Evolutionary conservation across 371 early-diverging fungal species (phyloP).

Genomic region (Mortierella sp.): DNA sequence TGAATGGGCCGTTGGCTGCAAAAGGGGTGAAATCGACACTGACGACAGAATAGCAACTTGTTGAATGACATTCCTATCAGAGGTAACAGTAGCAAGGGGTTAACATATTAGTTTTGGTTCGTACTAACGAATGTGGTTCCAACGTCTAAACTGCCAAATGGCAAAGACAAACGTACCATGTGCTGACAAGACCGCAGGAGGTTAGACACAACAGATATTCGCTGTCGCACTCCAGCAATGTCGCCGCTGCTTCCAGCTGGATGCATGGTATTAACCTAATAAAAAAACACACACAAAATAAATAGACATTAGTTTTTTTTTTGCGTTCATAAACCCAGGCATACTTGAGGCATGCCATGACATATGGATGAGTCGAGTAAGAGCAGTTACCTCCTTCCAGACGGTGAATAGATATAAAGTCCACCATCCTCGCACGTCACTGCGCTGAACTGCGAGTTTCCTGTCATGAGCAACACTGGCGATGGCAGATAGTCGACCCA

Average conservation of each 20-base stretch:
- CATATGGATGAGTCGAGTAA: background rate
- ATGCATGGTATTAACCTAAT: conserved; percentile 77
- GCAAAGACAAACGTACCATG: conserved; percentile 64
- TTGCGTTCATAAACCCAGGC: background rate
- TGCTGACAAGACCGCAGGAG: conserved; percentile 70
- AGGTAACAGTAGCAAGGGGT: background rate
- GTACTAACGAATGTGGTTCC: no score
- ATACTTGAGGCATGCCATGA: background rate
- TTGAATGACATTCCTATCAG: conserved; percentile 66
- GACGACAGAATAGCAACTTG: conserved; percentile 62
- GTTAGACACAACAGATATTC: conserved; percentile 77
- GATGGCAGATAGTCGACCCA: conserved; percentile 78
- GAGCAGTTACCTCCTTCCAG: conserved; percentile 74
- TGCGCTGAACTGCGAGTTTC: conserved; percentile 70
- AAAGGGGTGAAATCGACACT: conserved; percentile 71
- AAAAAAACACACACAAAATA: background rate
- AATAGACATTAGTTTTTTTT: background rate
- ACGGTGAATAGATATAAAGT: conserved; percentile 73
- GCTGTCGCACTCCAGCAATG: conserved; percentile 68
- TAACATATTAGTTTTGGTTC: background rate
- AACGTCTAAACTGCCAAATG: no score
- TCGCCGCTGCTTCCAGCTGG: conserved; percentile 74
- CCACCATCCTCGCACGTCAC: conserved; percentile 80
- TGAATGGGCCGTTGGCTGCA: conserved; percentile 61
- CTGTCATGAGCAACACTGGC: conserved; percentile 70